These are phyloP conservation scores for Yarrowia divulgata DNA, from an alignment of 805 yeast species.

Conservation along the genomic window DNA sequence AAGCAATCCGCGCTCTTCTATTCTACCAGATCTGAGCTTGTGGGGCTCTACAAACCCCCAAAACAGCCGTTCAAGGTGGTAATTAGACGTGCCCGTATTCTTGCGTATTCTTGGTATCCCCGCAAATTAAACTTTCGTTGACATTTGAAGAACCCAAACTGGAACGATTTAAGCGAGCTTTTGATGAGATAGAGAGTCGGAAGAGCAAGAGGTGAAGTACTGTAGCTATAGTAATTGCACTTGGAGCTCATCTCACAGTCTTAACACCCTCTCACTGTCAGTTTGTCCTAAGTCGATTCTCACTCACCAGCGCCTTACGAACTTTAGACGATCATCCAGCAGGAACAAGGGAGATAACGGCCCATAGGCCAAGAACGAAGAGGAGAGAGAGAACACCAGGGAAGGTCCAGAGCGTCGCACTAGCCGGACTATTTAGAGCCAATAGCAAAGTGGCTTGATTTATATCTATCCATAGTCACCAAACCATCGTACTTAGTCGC, in stretches of 20 bases:
- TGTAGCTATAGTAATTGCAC: too few relatives aligned
- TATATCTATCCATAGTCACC: neutral
- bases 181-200: too few relatives aligned
- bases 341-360: slow-evolving; percentile 19
- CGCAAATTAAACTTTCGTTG: slow-evolving; percentile 18
- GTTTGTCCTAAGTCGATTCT: too few relatives aligned
- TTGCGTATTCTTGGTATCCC: slow-evolving; percentile 3
- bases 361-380: neutral
- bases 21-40: too few relatives aligned
- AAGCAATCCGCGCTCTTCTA: too few relatives aligned
- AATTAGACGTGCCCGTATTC: slow-evolving; percentile 2
- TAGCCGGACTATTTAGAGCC: slow-evolving; percentile 1
- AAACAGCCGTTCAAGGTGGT: too few relatives aligned
- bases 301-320: neutral
- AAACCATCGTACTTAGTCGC: neutral
- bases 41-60: too few relatives aligned
- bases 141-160: slow-evolving; percentile 1
- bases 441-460: neutral
- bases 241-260: neutral
- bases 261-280: neutral
- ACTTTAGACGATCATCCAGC: neutral
- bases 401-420: neutral
- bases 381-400: neutral
- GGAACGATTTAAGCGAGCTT: neutral
- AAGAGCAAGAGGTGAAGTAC: neutral